Conservation (phyloP, 139 green algal genomes). For the Picochlorum sp. region DNA sequence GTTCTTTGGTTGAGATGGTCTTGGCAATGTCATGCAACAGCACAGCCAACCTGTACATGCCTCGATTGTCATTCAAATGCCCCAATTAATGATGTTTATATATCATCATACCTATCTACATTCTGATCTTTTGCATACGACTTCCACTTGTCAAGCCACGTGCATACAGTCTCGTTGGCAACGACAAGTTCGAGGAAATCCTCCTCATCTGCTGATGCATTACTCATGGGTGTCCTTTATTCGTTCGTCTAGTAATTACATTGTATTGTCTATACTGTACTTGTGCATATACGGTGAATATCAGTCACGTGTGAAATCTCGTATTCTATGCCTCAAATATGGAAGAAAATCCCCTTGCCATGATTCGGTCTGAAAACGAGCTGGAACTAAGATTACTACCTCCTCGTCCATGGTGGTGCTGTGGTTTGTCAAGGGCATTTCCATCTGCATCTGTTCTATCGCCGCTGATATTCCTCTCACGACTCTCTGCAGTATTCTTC, state of each 20-base stretch:
- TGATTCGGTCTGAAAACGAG: slow-evolving; percentile 4
- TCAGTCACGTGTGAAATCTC: not conserved
- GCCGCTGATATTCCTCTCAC: not conserved
- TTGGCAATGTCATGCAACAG: slow-evolving; percentile 6
- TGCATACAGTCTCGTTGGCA: slow-evolving; percentile 38
- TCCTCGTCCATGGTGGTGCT: too few relatives aligned
- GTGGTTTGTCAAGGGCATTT: not conserved
- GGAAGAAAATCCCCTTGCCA: slow-evolving; percentile 10
- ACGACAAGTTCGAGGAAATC: slow-evolving; percentile 54
- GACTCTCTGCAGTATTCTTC: too few relatives aligned
- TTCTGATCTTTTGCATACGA: not conserved
- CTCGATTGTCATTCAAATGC: too few relatives aligned
- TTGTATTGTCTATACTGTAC: too few relatives aligned
- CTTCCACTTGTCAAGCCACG: slow-evolving; percentile 23
- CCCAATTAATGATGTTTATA: too few relatives aligned
- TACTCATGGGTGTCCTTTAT: too few relatives aligned
- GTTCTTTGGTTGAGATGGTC: slow-evolving; percentile 8
- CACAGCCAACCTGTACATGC: not conserved
- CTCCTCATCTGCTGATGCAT: slow-evolving; percentile 22
- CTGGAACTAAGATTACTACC: too few relatives aligned
- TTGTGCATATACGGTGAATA: not conserved
- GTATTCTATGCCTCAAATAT: slow-evolving; percentile 11
- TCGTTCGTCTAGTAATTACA: too few relatives aligned
- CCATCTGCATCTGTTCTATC: slow-evolving; percentile 1
- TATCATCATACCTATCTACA: too few relatives aligned